phyloP scores from a whole-genome alignment of 306 rosid genomes.

The Citrullus mucosospermus region DNA sequence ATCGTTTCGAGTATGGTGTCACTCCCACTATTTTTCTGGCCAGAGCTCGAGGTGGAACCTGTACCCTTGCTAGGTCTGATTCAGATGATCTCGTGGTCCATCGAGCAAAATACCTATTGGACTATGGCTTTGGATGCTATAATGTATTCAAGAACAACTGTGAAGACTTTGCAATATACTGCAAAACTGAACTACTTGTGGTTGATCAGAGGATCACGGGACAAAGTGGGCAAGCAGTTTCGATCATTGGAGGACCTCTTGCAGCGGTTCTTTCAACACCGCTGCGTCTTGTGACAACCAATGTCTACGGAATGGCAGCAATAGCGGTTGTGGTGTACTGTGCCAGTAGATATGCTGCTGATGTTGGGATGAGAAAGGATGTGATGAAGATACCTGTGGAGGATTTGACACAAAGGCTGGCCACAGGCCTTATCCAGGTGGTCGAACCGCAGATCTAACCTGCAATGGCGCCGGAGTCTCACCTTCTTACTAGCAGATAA shows the following conservation, averaged over 20 bases:
- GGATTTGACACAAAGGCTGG: slow-evolving; percentile 58
- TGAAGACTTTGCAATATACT: slow-evolving; percentile 85
- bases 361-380: slow-evolving; percentile 73
- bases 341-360: slow-evolving; percentile 72
- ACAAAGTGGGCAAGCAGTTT: slow-evolving; percentile 81
- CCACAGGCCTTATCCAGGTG: slow-evolving; percentile 46
- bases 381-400: slow-evolving; percentile 61
- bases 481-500: slow-evolving; percentile 23
- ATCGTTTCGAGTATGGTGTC: slow-evolving; percentile 73
- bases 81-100: slow-evolving; percentile 46
- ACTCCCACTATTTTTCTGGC: slow-evolving; percentile 60
- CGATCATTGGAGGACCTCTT: slow-evolving; percentile 87
- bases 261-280: slow-evolving; percentile 76
- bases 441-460: slow-evolving; percentile 34
- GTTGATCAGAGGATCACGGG: slow-evolving; percentile 49
- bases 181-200: slow-evolving; percentile 85
- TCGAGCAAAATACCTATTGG: slow-evolving; percentile 57
- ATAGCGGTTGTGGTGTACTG: slow-evolving; percentile 65
- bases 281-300: slow-evolving; percentile 53
- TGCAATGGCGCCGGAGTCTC: slow-evolving; percentile 14
- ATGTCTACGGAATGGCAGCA: slow-evolving; percentile 68
- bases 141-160: slow-evolving; percentile 80
- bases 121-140: slow-evolving; percentile 83
- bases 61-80: slow-evolving; percentile 75
- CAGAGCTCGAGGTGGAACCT: slow-evolving; percentile 89